phyloP scores from a whole-genome alignment of 2,329 filamentous ascomycete genomes.

The Cladosporium sp. region DNA sequence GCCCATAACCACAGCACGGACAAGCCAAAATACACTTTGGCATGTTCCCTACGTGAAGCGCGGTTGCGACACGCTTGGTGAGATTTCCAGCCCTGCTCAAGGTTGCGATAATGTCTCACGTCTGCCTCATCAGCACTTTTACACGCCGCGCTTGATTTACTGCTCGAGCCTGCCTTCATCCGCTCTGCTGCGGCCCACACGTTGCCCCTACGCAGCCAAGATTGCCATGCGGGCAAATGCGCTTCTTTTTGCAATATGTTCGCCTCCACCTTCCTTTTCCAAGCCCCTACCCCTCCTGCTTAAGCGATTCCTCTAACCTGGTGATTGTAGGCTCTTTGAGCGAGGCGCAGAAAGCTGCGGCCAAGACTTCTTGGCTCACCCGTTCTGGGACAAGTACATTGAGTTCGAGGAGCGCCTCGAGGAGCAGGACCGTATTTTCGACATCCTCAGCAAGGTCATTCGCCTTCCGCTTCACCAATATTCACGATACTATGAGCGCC shows the following conservation, averaged over 20 bases:
- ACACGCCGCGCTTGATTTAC: conserved; percentile 14
- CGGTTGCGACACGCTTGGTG: conserved; percentile 20
- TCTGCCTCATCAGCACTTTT: conserved; percentile 24
- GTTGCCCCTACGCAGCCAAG: background rate
- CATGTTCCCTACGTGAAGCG: conserved; percentile 14
- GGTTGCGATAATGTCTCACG: conserved; percentile 28
- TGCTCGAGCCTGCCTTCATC: conserved; percentile 13
- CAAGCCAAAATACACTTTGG: background rate
- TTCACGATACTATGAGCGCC: conserved; percentile 88
- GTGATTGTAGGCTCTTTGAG: conserved; percentile 72
- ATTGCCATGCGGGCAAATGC: conserved; percentile 6
- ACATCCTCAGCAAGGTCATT: conserved; percentile 75
- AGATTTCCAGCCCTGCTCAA: conserved; percentile 23
- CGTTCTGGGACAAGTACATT: conserved; percentile 98
- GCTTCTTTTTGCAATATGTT: conserved; percentile 23
- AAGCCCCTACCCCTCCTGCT: conserved; percentile 13
- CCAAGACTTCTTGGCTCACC: conserved; percentile 87
- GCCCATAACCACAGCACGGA: conserved; percentile 20
- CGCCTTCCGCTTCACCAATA: conserved; percentile 95
- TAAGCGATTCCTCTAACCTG: conserved; percentile 31
- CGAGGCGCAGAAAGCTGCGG: conserved; percentile 80
- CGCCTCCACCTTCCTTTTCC: conserved; percentile 28
- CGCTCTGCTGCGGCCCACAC: background rate
- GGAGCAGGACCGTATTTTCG: conserved; percentile 77
- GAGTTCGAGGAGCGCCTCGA: conserved; percentile 93